phyloP scores from a whole-genome alignment of 495 filamentous ascomycete species.

The Aspergillus sclerotioniger region DNA sequence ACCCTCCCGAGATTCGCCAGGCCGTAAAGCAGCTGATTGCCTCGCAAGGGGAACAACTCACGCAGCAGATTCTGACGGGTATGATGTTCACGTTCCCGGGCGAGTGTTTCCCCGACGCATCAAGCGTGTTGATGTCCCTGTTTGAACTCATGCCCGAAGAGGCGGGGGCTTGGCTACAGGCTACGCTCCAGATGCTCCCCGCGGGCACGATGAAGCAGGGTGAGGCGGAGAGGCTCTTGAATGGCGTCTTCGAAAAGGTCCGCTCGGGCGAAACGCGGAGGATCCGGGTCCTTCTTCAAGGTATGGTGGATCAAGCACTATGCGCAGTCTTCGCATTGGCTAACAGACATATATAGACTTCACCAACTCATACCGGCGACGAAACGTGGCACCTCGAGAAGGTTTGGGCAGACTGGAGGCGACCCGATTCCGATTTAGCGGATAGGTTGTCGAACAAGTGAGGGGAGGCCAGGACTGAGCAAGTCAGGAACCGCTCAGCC shows the following conservation, averaged over 20 bases:
- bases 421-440: constrained; percentile 77
- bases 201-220: constrained; percentile 68
- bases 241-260: constrained; percentile 64
- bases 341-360: constrained; percentile 59
- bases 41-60: constrained; percentile 71
- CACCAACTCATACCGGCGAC: constrained; percentile 84
- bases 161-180: constrained; percentile 73
- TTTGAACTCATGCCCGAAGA: constrained; percentile 83
- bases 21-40: constrained; percentile 70
- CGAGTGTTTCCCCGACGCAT: constrained; percentile 92
- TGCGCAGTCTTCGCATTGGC: constrained; percentile 1
- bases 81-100: constrained; percentile 99
- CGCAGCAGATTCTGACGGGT: constrained; percentile 84
- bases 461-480: constrained; percentile 5
- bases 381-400: constrained; percentile 92
- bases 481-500: constrained; percentile 4
- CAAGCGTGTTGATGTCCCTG: constrained; percentile 81
- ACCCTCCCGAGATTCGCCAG: constrained; percentile 60
- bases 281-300: constrained; percentile 81
- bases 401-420: constrained; percentile 84
- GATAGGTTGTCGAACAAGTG: constrained; percentile 33
- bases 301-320: constrained; percentile 20
- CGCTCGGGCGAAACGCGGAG: constrained; percentile 71
- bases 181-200: constrained; percentile 80
- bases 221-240: constrained; percentile 63